Evolutionary conservation across 106 monocot species (phyloP).

Genomic region (Acorus gramineus): DNA sequence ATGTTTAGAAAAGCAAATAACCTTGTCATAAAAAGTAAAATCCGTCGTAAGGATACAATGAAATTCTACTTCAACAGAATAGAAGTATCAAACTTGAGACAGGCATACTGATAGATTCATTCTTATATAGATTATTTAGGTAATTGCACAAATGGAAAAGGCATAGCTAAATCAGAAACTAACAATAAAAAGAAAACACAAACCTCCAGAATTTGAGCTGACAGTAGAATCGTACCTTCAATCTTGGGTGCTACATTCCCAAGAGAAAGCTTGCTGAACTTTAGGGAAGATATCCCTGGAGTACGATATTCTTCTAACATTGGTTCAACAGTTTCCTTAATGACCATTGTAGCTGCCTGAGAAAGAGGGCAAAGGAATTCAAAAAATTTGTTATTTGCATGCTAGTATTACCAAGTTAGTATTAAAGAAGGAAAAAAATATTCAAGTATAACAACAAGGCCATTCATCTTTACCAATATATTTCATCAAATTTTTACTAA

Average conservation of each 20-base stretch:
- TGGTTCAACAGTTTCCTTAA: constrained; percentile 93
- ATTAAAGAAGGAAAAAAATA: too few relatives aligned
- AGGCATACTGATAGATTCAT: too few relatives aligned
- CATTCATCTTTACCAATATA: too few relatives aligned
- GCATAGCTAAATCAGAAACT: background rate
- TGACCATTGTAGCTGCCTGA: constrained; percentile 70
- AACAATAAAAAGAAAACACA: background rate
- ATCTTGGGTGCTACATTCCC: constrained; percentile 94
- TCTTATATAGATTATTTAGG: background rate
- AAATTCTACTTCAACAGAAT: too few relatives aligned
- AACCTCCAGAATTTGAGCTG: background rate
- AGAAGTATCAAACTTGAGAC: too few relatives aligned
- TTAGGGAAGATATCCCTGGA: constrained; percentile 91
- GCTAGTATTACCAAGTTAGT: too few relatives aligned
- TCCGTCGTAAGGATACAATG: too few relatives aligned
- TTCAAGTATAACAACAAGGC: too few relatives aligned
- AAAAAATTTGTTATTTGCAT: too few relatives aligned
- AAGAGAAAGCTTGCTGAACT: constrained; percentile 90
- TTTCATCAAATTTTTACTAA: too few relatives aligned
- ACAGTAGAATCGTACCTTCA: constrained; percentile 52
- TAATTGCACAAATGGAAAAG: background rate
- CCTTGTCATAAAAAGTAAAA: too few relatives aligned
- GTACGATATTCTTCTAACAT: constrained; percentile 87
- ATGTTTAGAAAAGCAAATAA: too few relatives aligned
- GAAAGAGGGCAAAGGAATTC: background rate